Base-by-base conservation (phyloP, 495 filamentous ascomycete genomes). In the Xylaria curta region DNA sequence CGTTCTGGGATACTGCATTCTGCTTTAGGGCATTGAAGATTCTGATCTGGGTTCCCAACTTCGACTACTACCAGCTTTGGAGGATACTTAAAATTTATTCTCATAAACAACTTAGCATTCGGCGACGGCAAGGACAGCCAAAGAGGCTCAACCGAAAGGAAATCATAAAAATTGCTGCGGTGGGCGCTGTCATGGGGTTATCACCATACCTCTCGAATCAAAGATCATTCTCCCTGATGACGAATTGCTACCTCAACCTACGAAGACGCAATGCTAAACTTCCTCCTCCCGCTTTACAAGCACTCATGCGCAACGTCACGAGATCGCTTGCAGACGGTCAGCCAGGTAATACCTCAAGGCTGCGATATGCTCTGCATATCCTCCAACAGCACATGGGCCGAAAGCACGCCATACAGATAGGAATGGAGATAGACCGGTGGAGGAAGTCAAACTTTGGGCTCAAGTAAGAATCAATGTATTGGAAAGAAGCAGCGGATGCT, bases 161-260 rank as follows among this genome's bases (percentile, higher is more conserved):
- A 28, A 38, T 49, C 3, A 24, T 26, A 46, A 71, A n/a, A 24
- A 28, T 71, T 7, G 53, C 62, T 49, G 62, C 69, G 1, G 44
- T 56, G 46, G 70, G 28, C 7, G 19, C 40, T 54, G 64, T 72
- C 17, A 21, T 84, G 67, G 78, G 76, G 54, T 59, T 72, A 2
- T 79, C 83, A 21, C 72, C 79, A 7, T 72, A 76, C 26, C 62
- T 84, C n/a, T 72, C 74, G 28, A 70, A 74, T 51, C 77, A 83
- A 38, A 77, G 75, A 21, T 79, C 83, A 13, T 72, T 88, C 63
- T 75, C 76, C 19, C 76, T 84, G 49, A 80, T 87, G 26, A 72
- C 73, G 46, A 76, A 75, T 12, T 84, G 81, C 66, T 74, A 84
- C 26, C 62, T 66, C 28, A 78, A 81, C 72, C 70, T 87, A 21